Conservation (phyloP, 1,139 yeast species). For the Taphrina deformans region DNA sequence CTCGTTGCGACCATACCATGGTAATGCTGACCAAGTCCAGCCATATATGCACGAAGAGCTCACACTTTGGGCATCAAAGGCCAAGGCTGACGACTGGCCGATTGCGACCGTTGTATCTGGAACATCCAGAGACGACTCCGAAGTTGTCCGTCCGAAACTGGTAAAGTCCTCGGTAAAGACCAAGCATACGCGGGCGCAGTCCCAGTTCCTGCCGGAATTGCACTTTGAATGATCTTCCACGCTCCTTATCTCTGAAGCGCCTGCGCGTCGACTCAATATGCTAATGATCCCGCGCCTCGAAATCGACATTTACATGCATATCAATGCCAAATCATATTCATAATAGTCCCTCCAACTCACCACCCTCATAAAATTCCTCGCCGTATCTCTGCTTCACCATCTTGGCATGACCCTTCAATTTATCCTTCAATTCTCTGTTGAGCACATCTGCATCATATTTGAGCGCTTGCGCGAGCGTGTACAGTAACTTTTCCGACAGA, state of each 20-base stretch:
- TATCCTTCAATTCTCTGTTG: slow-evolving; percentile 15
- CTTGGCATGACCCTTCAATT: background rate
- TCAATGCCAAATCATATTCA: background rate
- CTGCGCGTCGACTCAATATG: too few species aligned
- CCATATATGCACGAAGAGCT: slow-evolving; percentile 27
- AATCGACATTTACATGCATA: background rate
- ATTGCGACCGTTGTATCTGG: slow-evolving; percentile 11
- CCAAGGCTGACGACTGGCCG: slow-evolving; percentile 31
- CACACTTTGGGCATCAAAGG: slow-evolving; percentile 16
- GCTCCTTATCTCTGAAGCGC: too few species aligned
- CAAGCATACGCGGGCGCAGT: background rate
- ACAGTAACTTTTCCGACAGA: slow-evolving; percentile 22
- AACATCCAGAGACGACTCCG: slow-evolving; percentile 6
- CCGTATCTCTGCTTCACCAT: background rate
- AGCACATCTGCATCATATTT: slow-evolving; percentile 6
- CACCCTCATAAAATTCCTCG: slow-evolving; percentile 1
- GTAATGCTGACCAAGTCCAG: background rate
- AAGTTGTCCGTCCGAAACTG: background rate
- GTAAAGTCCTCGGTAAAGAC: background rate
- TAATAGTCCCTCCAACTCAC: slow-evolving; percentile 1
- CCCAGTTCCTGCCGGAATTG: slow-evolving; percentile 12
- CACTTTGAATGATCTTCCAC: background rate
- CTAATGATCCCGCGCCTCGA: background rate
- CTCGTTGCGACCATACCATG: too few species aligned
- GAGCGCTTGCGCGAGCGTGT: slow-evolving; percentile 8